phyloP scores from a whole-genome alignment of 331 rosid genomes.

The Rhamnella rubrinervis region DNA sequence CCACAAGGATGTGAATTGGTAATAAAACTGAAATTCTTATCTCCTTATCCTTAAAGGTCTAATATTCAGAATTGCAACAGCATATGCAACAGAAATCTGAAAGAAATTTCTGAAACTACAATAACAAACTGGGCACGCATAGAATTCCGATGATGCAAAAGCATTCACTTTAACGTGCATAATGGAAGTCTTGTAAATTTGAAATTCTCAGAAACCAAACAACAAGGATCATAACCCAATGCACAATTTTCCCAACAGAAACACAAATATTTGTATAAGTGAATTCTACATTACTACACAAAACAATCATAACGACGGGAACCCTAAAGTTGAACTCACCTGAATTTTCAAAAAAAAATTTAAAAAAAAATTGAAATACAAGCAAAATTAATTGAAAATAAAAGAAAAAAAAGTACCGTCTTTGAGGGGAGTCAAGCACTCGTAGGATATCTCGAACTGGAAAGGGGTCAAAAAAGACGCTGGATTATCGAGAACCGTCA shows the following conservation, averaged over 20 bases:
- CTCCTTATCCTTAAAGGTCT: too few relatives aligned
- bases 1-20: too few relatives aligned
- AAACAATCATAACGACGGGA: too few relatives aligned
- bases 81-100: too few relatives aligned
- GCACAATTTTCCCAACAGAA: background rate
- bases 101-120: too few relatives aligned
- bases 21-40: too few relatives aligned
- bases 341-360: background rate
- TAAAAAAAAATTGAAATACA: background rate
- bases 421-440: constrained; percentile 70
- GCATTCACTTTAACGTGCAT: too few relatives aligned
- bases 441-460: constrained; percentile 89
- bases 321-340: background rate
- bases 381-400: background rate
- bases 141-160: too few relatives aligned
- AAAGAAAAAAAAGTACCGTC: constrained; percentile 43
- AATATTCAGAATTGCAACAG: too few relatives aligned
- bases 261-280: background rate
- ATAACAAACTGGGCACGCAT: too few relatives aligned
- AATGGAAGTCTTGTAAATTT: too few relatives aligned
- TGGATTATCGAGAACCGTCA: constrained; percentile 74
- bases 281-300: background rate
- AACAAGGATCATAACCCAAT: background rate
- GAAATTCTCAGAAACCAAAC: background rate
- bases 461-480: constrained; percentile 63